These are phyloP conservation scores for Gaertneriomyces semiglobifer DNA, from an alignment of 192 early-diverging fungal genomes.

Conservation along the genomic window DNA sequence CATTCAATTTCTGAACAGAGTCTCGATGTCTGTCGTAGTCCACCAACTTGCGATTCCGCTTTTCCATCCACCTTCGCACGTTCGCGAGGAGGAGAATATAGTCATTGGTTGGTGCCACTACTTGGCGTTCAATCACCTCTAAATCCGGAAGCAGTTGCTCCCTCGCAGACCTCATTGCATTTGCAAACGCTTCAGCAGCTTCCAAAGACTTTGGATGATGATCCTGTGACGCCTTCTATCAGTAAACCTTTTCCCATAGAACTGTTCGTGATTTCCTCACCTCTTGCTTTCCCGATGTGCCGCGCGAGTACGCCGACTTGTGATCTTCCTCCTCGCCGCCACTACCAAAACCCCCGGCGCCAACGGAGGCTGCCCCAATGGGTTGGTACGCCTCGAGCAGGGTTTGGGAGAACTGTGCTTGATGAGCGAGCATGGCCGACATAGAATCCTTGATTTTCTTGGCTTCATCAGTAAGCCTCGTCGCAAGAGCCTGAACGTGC, in stretches of 20 bases:
- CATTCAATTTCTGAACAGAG: conserved; percentile 69
- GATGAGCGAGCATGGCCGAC: conserved; percentile 53
- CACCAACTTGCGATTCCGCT: conserved; percentile 86
- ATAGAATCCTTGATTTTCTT: conserved; percentile 62
- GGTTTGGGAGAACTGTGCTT: conserved; percentile 54
- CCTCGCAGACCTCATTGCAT: conserved; percentile 47
- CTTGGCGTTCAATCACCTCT: conserved; percentile 66
- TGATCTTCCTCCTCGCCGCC: too few relatives aligned
- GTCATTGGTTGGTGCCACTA: conserved; percentile 78
- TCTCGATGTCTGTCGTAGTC: conserved; percentile 86
- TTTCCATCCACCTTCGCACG: conserved; percentile 79
- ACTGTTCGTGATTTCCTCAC: too few relatives aligned
- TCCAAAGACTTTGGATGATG: conserved; percentile 25
- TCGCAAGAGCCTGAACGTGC: conserved; percentile 54
- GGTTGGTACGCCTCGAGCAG: conserved; percentile 54
- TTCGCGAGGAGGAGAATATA: conserved; percentile 69
- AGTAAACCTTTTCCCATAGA: too few relatives aligned
- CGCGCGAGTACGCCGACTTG: too few relatives aligned
- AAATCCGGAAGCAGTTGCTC: conserved; percentile 65
- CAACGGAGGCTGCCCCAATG: conserved; percentile 33
- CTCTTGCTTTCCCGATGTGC: too few relatives aligned
- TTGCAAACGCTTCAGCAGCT: conserved; percentile 51
- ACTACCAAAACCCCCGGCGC: too few relatives aligned
- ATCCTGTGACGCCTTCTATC: neutral
- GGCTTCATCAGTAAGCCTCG: conserved; percentile 61